Evolutionary conservation across 495 filamentous ascomycete species (phyloP).

Genomic region (Tetracladium setigerum): DNA sequence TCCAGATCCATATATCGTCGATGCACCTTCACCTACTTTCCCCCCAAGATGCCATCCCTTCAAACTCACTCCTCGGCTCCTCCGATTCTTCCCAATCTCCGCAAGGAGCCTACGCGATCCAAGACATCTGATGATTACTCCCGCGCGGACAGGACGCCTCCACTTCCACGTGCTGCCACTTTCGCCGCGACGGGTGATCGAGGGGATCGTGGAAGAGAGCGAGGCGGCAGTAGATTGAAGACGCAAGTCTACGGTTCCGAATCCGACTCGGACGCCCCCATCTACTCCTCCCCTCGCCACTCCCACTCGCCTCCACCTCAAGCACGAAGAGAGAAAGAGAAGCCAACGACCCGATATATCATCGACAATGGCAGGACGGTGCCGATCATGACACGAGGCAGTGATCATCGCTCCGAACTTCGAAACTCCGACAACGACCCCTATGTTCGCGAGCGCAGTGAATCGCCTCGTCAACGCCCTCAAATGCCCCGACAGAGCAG

Average conservation of each 20-base stretch:
- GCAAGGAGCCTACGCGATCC: constrained; percentile 15
- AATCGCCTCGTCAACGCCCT: constrained; percentile 19
- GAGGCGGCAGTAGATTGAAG: constrained; percentile 15
- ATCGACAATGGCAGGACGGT: constrained; percentile 7
- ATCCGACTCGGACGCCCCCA: constrained; percentile 12
- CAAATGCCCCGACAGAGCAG: constrained; percentile 1
- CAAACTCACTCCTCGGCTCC: constrained; percentile 20
- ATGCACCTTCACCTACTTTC: constrained; percentile 12
- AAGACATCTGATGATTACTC: constrained; percentile 18
- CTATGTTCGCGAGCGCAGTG: constrained; percentile 12
- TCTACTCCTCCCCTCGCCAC: constrained; percentile 3
- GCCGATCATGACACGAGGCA: constrained; percentile 1
- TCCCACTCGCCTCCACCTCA: constrained; percentile 12
- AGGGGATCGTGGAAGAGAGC: constrained; percentile 11
- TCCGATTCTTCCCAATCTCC: constrained; percentile 3
- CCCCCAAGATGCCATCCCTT: constrained; percentile 15
- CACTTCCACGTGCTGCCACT: constrained; percentile 16
- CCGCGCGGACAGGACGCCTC: constrained; percentile 3
- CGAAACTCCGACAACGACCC: constrained; percentile 12
- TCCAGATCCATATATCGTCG: constrained; percentile 18
- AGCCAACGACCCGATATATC: constrained; percentile 8
- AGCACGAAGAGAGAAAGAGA: background rate
- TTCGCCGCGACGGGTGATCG: constrained; percentile 6
- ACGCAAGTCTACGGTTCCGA: constrained; percentile 11
- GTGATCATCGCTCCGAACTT: constrained; percentile 15